Percentiles rank a stretch among this genome's conserved stretches.
phyloP scores from a whole-genome alignment of 2,329 filamentous ascomycete genomes.

The Cyphellophora attinorum region DNA sequence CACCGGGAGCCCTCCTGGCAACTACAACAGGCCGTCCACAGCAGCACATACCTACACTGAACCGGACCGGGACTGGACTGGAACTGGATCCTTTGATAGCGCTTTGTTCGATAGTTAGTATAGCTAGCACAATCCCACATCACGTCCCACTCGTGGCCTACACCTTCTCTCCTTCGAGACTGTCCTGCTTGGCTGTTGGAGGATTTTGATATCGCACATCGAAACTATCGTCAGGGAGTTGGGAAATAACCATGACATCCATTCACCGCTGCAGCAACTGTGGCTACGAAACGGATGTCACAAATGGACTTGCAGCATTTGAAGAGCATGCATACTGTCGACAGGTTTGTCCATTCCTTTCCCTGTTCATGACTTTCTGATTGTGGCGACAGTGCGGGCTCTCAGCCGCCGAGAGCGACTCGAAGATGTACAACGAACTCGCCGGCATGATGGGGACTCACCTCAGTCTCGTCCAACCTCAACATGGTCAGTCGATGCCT shows the following conservation, averaged over 20 bases:
- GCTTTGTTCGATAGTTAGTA: slow-evolving; percentile 18
- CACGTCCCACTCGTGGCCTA: neutral
- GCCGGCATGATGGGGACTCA: slow-evolving; percentile 67
- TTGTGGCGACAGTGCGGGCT: slow-evolving; percentile 29
- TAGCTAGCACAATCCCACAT: slow-evolving; percentile 17
- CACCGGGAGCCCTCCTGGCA: too few relatives aligned
- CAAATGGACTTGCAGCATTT: slow-evolving; percentile 25
- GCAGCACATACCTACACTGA: too few relatives aligned
- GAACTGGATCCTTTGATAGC: slow-evolving; percentile 14
- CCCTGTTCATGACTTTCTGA: slow-evolving; percentile 15
- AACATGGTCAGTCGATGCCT: slow-evolving; percentile 23
- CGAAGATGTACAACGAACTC: slow-evolving; percentile 71
- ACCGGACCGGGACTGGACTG: too few relatives aligned
- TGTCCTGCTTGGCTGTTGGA: neutral
- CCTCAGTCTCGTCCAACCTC: slow-evolving; percentile 33
- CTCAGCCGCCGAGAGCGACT: slow-evolving; percentile 33
- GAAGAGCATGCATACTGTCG: slow-evolving; percentile 29
- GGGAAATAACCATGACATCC: slow-evolving; percentile 14
- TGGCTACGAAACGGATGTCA: slow-evolving; percentile 27
- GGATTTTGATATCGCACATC: neutral
- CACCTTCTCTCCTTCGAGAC: neutral
- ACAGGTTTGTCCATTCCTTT: slow-evolving; percentile 26
- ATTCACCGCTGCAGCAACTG: slow-evolving; percentile 30
- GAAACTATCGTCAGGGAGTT: too few relatives aligned
- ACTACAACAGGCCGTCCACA: too few relatives aligned